Conservation (phyloP, 2,329 filamentous ascomycete species). For the Furcasterigmium furcatum region DNA sequence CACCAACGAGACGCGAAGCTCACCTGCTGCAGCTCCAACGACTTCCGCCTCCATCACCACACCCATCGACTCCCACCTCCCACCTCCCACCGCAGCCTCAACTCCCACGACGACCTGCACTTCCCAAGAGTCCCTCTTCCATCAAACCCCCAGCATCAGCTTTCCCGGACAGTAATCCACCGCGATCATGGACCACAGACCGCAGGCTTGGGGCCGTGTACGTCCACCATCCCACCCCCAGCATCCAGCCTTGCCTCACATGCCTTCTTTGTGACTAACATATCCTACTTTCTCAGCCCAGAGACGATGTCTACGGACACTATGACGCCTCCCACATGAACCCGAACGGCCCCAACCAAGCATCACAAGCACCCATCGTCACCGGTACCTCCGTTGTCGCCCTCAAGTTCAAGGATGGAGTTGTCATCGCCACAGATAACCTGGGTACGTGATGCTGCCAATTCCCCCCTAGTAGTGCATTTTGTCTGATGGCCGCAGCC, state of each 20-base stretch:
- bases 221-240: conserved; percentile 26
- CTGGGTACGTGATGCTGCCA: conserved; percentile 69
- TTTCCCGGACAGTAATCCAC: conserved; percentile 48
- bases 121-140: conserved; percentile 2
- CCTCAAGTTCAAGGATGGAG: conserved; percentile 93
- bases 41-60: conserved; percentile 71
- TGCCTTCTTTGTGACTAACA: conserved; percentile 1
- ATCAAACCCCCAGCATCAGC: conserved; percentile 42
- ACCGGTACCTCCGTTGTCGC: conserved; percentile 95
- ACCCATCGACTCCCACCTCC: conserved; percentile 67
- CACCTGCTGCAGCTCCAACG: conserved; percentile 43
- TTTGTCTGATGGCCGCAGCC: too few species aligned
- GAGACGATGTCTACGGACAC: conserved; percentile 93
- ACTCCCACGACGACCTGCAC: conserved; percentile 12
- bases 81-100: too few species aligned
- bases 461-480: too few species aligned
- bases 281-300: conserved; percentile 67
- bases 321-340: conserved; percentile 89
- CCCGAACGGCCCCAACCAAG: conserved; percentile 66
- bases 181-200: conserved; percentile 64
- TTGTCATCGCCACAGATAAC: conserved; percentile 96
- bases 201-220: conserved; percentile 71
- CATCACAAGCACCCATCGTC: conserved; percentile 90
- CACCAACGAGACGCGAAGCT: conserved; percentile 13
- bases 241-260: conserved; percentile 3